phyloP scores from a whole-genome alignment of 306 rosid species.

The Arachis hypogaea region DNA sequence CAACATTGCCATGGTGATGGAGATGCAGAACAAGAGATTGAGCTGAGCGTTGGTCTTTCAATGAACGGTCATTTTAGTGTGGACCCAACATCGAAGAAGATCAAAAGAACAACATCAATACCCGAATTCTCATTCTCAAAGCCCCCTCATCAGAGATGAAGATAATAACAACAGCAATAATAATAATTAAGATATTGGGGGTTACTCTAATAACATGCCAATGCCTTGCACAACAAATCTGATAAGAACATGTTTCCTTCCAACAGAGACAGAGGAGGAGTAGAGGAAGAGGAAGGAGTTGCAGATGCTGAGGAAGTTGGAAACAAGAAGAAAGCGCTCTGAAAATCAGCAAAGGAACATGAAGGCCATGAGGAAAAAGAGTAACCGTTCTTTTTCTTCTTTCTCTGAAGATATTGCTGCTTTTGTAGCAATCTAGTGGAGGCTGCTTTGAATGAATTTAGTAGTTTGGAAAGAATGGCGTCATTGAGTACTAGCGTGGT shows the following conservation, averaged over 20 bases:
- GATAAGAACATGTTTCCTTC: no score
- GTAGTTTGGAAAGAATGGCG: constrained; percentile 7
- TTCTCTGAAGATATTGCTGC: constrained; percentile 37
- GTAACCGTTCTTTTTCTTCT: not conserved
- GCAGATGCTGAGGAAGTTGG: no score
- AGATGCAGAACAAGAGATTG: constrained; percentile 45
- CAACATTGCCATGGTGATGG: not conserved
- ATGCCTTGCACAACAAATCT: no score
- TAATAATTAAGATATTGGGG: no score
- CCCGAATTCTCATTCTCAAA: constrained; percentile 43
- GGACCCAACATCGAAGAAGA: constrained; percentile 65
- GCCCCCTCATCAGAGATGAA: no score
- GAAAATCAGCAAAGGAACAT: constrained; percentile 64
- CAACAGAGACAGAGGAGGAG: no score
- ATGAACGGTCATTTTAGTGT: constrained; percentile 77
- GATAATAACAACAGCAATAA: no score
- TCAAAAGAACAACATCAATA: constrained; percentile 60
- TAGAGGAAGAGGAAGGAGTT: no score
- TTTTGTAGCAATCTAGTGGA: constrained; percentile 20
- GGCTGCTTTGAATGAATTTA: not conserved
- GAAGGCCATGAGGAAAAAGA: constrained; percentile 49
- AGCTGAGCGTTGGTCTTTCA: constrained; percentile 77
- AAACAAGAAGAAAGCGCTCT: constrained; percentile 41
- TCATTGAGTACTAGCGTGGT: constrained; percentile 9
- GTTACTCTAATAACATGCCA: not conserved